A percentile compares a stretch with the other conserved stretches of the same genome.
Evolutionary conservation across 2,329 filamentous ascomycete genomes (phyloP).

Genomic region (Nectriaceae sp.): DNA sequence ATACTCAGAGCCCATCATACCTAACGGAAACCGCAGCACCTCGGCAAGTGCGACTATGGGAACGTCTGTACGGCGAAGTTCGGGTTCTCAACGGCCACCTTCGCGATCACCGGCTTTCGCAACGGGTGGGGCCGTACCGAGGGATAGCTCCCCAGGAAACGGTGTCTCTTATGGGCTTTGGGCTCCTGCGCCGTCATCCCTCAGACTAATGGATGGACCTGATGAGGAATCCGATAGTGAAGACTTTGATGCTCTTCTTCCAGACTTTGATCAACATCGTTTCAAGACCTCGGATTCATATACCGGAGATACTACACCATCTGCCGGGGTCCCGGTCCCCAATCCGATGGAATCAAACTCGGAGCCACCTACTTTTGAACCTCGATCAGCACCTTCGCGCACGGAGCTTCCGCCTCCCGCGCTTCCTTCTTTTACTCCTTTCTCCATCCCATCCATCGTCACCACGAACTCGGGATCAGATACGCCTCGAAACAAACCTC

Average conservation of each 20-base stretch:
- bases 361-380: conserved; percentile 11
- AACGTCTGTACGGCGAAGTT: conserved; percentile 31
- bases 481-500: conserved; percentile 20
- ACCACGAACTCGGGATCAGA: conserved; percentile 10
- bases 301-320: conserved; percentile 8
- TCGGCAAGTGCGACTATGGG: conserved; percentile 44
- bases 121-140: conserved; percentile 16
- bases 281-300: background rate
- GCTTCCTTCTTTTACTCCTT: conserved; percentile 19
- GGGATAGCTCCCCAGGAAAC: conserved; percentile 22
- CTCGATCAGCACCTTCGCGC: conserved; percentile 18
- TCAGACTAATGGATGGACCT: conserved; percentile 45
- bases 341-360: conserved; percentile 1
- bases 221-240: conserved; percentile 37
- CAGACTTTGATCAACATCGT: conserved; percentile 51
- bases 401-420: conserved; percentile 23
- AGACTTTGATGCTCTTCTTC: conserved; percentile 51
- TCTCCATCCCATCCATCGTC: conserved; percentile 18
- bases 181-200: conserved; percentile 39
- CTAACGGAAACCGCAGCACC: conserved; percentile 43
- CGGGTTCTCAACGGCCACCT: conserved; percentile 28
- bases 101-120: conserved; percentile 19
- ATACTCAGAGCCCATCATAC: conserved; percentile 45
- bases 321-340: conserved; percentile 1
- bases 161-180: conserved; percentile 32